These are phyloP conservation scores for Astragalus glycyphyllos DNA, from an alignment of 306 rosid species.

Conservation along the genomic window DNA sequence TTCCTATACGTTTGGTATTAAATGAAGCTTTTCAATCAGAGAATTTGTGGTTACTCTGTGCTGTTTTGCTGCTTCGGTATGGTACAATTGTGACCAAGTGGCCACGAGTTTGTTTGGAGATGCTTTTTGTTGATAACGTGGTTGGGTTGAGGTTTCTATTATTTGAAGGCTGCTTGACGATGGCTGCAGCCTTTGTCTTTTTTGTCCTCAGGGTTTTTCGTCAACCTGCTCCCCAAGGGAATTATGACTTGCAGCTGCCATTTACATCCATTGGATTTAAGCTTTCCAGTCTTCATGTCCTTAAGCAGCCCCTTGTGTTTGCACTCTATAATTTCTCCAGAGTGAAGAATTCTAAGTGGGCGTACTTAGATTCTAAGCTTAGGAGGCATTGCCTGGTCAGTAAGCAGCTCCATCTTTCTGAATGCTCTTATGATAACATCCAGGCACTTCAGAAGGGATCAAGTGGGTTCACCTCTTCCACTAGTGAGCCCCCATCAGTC, in stretches of 20 bases:
- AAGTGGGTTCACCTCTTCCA: slow-evolving; percentile 48
- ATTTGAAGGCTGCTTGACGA: slow-evolving; percentile 84
- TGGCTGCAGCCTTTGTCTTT: slow-evolving; percentile 69
- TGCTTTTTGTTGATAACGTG: slow-evolving; percentile 90
- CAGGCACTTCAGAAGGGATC: slow-evolving; percentile 72
- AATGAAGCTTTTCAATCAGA: slow-evolving; percentile 53
- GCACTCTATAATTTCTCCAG: slow-evolving; percentile 69
- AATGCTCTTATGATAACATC: slow-evolving; percentile 93
- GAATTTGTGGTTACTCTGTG: slow-evolving; percentile 56
- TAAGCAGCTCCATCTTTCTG: slow-evolving; percentile 74
- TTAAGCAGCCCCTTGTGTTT: slow-evolving; percentile 76
- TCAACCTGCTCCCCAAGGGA: slow-evolving; percentile 56
- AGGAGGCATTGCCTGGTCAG: slow-evolving; percentile 68
- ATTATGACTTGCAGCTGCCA: slow-evolving; percentile 68
- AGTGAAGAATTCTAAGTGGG: slow-evolving; percentile 72
- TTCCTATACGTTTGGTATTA: slow-evolving; percentile 52
- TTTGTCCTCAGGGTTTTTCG: slow-evolving; percentile 64
- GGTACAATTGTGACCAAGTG: slow-evolving; percentile 68
- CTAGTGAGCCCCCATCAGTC: slow-evolving; percentile 45
- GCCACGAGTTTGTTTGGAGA: slow-evolving; percentile 85
- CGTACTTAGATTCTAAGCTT: slow-evolving; percentile 68
- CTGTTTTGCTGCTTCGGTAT: slow-evolving; percentile 53
- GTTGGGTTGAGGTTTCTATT: slow-evolving; percentile 79
- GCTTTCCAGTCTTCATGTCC: slow-evolving; percentile 62
- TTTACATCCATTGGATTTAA: slow-evolving; percentile 83